Evolutionary conservation across 441 rosid species (phyloP).

Genomic region (Mallotus repandus): DNA sequence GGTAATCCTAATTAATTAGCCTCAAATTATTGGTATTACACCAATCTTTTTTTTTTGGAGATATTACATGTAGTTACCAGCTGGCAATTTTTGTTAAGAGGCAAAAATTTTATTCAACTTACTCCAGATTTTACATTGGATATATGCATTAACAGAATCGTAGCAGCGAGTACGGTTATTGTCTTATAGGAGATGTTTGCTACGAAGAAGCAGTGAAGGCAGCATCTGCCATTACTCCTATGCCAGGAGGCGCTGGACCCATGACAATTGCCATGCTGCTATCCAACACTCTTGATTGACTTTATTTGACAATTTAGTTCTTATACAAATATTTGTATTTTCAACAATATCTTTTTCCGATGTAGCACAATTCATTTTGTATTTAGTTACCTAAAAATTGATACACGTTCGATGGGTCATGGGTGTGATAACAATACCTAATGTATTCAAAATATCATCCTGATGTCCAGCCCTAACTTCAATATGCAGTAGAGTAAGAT

Average conservation of each 20-base stretch:
- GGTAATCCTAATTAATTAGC: neutral
- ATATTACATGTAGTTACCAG: no score
- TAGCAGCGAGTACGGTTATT: conserved; percentile 60
- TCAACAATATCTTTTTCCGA: neutral
- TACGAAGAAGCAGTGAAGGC: conserved; percentile 68
- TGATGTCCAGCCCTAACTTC: no score
- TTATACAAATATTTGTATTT: neutral
- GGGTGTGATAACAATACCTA: no score
- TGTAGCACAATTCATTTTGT: neutral
- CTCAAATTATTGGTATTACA: no score
- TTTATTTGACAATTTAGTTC: conserved; percentile 25
- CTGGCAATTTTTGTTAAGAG: no score
- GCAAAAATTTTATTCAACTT: neutral
- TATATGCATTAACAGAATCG: conserved; percentile 54
- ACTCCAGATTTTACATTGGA: neutral
- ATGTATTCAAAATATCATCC: no score
- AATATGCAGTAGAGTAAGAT: no score
- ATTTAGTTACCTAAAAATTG: neutral
- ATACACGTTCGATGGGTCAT: no score
- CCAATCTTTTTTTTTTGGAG: neutral
- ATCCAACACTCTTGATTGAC: conserved; percentile 60
- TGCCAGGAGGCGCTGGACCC: conserved; percentile 94
- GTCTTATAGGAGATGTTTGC: conserved; percentile 85
- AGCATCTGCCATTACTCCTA: conserved; percentile 80
- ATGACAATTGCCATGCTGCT: conserved; percentile 93